phyloP scores from a whole-genome alignment of 179 eudicot species.

The Carnegiea gigantea region DNA sequence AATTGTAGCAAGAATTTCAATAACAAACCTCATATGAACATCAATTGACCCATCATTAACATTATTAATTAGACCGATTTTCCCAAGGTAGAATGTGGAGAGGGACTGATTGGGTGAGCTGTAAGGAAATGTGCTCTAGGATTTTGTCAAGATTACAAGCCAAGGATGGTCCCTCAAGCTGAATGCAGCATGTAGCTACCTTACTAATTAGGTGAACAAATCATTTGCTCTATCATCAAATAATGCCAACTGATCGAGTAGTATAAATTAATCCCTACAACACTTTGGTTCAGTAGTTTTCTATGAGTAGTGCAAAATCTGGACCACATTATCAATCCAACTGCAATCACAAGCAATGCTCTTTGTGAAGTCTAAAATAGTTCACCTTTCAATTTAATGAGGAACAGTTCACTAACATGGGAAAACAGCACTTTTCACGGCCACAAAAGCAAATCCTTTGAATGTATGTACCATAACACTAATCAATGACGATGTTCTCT shows the following conservation, averaged over 20 bases:
- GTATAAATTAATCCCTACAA: neutral
- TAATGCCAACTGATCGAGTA: neutral
- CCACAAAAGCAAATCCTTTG: too few relatives aligned
- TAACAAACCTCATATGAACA: neutral
- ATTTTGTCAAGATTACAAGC: slow-evolving; percentile 1
- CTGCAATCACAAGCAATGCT: too few relatives aligned
- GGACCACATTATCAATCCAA: neutral
- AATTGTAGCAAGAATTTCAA: neutral
- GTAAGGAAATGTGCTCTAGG: neutral
- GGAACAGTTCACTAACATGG: too few relatives aligned
- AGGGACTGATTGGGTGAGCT: neutral
- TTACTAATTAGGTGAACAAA: neutral
- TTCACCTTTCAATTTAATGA: too few relatives aligned
- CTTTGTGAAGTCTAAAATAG: too few relatives aligned
- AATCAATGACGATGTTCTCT: too few relatives aligned
- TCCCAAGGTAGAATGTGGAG: neutral
- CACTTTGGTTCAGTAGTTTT: neutral
- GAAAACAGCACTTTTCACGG: too few relatives aligned
- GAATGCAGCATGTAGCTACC: neutral
- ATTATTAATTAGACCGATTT: neutral
- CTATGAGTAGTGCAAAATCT: neutral
- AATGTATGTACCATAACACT: too few relatives aligned
- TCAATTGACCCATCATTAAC: neutral
- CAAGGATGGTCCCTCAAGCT: neutral
- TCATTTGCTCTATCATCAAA: neutral